Evolutionary conservation across 2,329 filamentous ascomycete species (phyloP).

Genomic region (Lizonia empirigonia): DNA sequence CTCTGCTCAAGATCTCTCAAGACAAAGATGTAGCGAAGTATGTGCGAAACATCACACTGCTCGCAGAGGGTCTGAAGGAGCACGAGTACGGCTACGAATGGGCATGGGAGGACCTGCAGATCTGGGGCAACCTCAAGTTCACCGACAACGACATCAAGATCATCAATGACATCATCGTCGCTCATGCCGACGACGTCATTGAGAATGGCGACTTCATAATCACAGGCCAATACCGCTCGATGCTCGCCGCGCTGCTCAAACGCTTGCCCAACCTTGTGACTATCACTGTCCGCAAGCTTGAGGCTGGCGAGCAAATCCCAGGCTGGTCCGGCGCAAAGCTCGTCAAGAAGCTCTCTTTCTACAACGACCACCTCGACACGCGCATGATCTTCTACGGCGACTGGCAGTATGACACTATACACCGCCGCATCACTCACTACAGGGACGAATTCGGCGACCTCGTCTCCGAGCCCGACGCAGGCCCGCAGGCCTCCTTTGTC

Average conservation of each 20-base stretch:
- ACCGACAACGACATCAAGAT: conserved; percentile 8
- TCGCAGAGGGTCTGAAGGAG: conserved; percentile 16
- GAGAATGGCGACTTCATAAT: conserved; percentile 13
- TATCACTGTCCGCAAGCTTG: conserved; percentile 22
- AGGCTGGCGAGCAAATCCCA: conserved; percentile 23
- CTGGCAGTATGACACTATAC: conserved; percentile 27
- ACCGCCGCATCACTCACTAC: conserved; percentile 18
- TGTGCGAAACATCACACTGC: conserved; percentile 11
- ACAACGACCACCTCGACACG: conserved; percentile 8
- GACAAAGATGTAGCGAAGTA: not conserved
- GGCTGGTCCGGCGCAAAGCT: conserved; percentile 12
- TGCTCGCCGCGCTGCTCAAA: conserved; percentile 15
- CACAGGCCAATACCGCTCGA: conserved; percentile 19
- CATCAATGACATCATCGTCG: conserved; percentile 8
- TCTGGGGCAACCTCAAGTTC: not conserved
- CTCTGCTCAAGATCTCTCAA: not conserved
- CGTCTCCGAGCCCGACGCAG: conserved; percentile 10
- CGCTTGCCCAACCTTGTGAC: conserved; percentile 14
- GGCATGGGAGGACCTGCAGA: conserved; percentile 25
- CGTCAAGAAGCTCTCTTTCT: conserved; percentile 23
- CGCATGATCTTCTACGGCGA: conserved; percentile 25
- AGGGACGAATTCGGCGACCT: conserved; percentile 25
- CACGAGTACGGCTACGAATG: conserved; percentile 20
- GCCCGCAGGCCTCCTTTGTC: conserved; percentile 21
- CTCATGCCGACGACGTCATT: conserved; percentile 9